Conservation (phyloP, 2,329 filamentous ascomycete genomes). For the Phyllosticta capitalensis region DNA sequence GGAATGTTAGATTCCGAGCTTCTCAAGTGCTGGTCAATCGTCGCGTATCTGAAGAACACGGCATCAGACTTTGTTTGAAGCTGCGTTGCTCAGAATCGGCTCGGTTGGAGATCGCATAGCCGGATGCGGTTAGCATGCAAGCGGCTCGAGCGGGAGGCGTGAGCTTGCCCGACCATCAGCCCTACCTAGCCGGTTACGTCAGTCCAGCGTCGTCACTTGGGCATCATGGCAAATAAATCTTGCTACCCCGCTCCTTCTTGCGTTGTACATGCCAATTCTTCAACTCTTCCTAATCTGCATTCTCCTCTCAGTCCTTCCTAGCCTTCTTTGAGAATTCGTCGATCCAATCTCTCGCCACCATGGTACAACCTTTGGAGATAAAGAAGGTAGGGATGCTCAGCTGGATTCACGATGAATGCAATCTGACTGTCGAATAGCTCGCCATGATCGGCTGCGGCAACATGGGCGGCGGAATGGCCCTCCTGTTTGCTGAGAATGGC, state of each 20-base stretch:
- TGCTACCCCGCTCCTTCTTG: not conserved
- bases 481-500: conserved; percentile 49
- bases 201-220: not conserved
- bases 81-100: no score
- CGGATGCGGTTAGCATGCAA: not conserved
- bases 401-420: not conserved
- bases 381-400: not conserved
- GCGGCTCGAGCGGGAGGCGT: not conserved
- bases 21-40: no score
- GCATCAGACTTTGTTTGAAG: no score
- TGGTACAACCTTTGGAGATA: conserved; percentile 1
- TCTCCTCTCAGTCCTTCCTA: not conserved
- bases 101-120: not conserved
- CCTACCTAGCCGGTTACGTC: not conserved
- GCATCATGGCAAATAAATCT: not conserved
- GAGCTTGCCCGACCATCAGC: not conserved
- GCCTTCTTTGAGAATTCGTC: not conserved
- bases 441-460: conserved; percentile 50
- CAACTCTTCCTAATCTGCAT: not conserved
- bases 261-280: not conserved
- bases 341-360: not conserved
- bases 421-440: conserved; percentile 27
- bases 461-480: conserved; percentile 52
- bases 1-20: no score
- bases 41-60: no score